Base-by-base conservation (phyloP, 2,329 filamentous ascomycete species). In the Sphaceloma murrayae region DNA sequence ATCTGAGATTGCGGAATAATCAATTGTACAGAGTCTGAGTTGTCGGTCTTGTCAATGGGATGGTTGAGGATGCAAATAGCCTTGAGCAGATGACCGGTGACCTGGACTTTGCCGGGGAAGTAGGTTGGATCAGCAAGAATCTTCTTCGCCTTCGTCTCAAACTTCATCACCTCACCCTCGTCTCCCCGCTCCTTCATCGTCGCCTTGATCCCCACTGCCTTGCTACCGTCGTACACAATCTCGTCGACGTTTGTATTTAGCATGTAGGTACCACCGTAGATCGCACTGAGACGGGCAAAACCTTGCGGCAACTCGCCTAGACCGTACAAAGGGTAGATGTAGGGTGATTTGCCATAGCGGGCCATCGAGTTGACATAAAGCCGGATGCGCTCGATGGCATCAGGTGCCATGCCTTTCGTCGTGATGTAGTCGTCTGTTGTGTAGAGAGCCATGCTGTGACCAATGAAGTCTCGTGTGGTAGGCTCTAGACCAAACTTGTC, bases 241-340 rank as follows among this genome's bases (percentile, higher is more conserved):
- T 98, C 91, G 52, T 96, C 84, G 46, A 98, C 76, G 54, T 80
- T 79, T 55, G 91, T 94, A 74, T 96, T 96, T 59, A 98, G 81
- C 88, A 98, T 98, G 70, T 98, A 98, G 40, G 91, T 98, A 56
- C 91, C 91, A 53, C 91, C 91, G 62, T 98, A 96, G 67, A 98
- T 96, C 64, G 91, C 91, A 30, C 88, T 95, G 45, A 98, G 77
- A 65, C 91, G 88, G 51, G 91, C 91, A 59, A 98, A 98, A 48
- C 89, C 89, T 68, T 98, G 91, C 26, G 91, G 93, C 46, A 98
- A 82, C 71, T 98, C 91, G 62, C 85, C 91, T 39, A 98, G 79
- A 50, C 91, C 91, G 69, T 98, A 98, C 22, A 96, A 80, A 38
- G 91, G 93, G 74, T 98, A 98, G 70, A 98, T 96, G 73, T 96